phyloP scores from a whole-genome alignment of 371 early-diverging fungal genomes.

The Circinella umbellata region DNA sequence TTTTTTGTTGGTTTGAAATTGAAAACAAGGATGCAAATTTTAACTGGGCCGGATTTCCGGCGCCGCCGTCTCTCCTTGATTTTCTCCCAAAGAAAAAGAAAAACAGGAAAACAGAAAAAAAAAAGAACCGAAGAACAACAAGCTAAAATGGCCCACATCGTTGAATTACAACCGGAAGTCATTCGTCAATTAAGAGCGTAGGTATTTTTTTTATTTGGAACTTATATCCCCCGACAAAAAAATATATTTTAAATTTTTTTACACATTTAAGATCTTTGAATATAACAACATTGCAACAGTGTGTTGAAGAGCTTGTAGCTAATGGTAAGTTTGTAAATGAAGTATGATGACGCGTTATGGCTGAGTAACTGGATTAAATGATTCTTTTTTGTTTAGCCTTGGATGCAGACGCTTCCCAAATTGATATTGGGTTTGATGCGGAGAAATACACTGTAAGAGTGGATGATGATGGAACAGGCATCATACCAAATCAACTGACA shows the following conservation, averaged over 20 bases:
- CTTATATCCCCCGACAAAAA: background rate
- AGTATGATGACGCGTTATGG: background rate
- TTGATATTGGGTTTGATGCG: conserved; percentile 53
- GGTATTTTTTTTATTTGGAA: conserved; percentile 1
- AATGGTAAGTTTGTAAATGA: conserved; percentile 46
- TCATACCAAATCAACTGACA: conserved; percentile 44
- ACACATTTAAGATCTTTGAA: conserved; percentile 41
- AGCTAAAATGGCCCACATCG: background rate
- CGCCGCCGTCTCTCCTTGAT: background rate
- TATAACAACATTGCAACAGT: conserved; percentile 56
- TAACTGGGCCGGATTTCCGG: too few species aligned
- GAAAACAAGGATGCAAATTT: too few species aligned
- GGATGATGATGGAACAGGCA: conserved; percentile 70
- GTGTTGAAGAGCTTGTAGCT: conserved; percentile 63
- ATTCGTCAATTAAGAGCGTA: conserved; percentile 38
- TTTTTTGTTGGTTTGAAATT: too few species aligned
- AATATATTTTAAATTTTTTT: background rate
- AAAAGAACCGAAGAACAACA: too few species aligned
- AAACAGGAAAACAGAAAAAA: too few species aligned
- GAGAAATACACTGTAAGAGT: conserved; percentile 60
- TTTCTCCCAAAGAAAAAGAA: background rate
- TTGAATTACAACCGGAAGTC: conserved; percentile 15
- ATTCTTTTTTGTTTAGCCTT: conserved; percentile 40
- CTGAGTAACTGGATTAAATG: background rate
- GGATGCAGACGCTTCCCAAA: conserved; percentile 60